Evolutionary conservation across 305 asterid species (phyloP), one percentile per base, ranked within the genome.

Genomic region (Fraxinus sp.): DNA sequence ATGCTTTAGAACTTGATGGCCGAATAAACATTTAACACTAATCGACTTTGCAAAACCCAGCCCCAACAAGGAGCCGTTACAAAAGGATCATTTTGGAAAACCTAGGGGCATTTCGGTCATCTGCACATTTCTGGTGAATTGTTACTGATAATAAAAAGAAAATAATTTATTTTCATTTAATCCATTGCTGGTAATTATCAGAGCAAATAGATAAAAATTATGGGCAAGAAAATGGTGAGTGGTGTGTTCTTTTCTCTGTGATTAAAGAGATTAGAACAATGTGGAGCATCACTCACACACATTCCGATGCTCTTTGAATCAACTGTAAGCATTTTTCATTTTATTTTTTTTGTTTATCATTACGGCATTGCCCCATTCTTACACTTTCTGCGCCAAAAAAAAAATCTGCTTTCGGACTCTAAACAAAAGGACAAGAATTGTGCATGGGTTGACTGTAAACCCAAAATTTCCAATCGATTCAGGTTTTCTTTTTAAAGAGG

Each of bases 221-320:
- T 39, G 74, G 74, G 74, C 74, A 28, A 28, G 39, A 68, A 66
- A 55, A 37, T 78, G 85, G 76, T 80, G 74, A 76, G 46, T 36
- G 18, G 10, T 41, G 33, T 76, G 55, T 32, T 10, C 24, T 74
- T 36, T 36, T 37, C 44, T 37, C 72, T 52, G 44, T 59, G 46
- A 59, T 76, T 75, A 79, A 36, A 77, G 75, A 81, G 79, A 44
- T 16, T 49, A 83, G 75, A 35, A 76, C 82, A 78, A 82, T 20
- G 80, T 36, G 82, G 83, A 75, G 86, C 73, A 83, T 80, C 86
- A 79, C 41, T 84, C 68, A 37, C 93, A 84, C 93, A 57, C 79
- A 84, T 84, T 82, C 82, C 91, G 13, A 90, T 81, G 90, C 84
- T 55, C 2, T 33, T 22, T 80, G 78, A 74, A 68, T 79, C 62